These are phyloP conservation scores for Asclepias syriaca DNA, from an alignment of 257 asterid species.

Conservation along the genomic window DNA sequence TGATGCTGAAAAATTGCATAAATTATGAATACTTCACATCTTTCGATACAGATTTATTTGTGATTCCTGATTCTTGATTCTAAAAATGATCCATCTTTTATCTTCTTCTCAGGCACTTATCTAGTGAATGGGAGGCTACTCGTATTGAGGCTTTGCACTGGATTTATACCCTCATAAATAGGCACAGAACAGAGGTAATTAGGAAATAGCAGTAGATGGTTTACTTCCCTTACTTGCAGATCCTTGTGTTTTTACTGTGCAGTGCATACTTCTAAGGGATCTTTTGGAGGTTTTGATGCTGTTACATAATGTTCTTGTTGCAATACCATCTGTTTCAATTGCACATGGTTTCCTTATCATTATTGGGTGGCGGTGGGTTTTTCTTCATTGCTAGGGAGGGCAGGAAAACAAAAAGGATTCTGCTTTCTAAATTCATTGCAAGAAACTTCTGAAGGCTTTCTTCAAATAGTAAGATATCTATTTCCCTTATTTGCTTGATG, in stretches of 20 bases:
- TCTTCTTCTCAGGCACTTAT: slow-evolving; percentile 60
- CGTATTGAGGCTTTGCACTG: slow-evolving; percentile 97
- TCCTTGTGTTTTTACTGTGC: neutral
- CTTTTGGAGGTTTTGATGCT: neutral
- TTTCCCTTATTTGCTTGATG: slow-evolving; percentile 19
- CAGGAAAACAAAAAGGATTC: neutral
- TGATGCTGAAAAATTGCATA: neutral
- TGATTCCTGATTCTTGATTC: slow-evolving; percentile 4
- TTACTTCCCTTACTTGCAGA: neutral
- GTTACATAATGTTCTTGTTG: neutral
- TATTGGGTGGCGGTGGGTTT: neutral
- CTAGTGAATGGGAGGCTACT: slow-evolving; percentile 96
- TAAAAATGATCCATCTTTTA: neutral
- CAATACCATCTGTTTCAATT: neutral
- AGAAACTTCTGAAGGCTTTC: neutral
- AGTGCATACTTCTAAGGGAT: neutral
- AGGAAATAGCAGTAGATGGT: neutral
- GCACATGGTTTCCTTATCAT: neutral
- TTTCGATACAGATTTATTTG: neutral
- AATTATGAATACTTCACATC: neutral
- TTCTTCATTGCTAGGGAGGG: neutral
- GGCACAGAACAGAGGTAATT: slow-evolving; percentile 72
- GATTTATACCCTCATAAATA: slow-evolving; percentile 68
- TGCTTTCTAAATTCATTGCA: neutral
- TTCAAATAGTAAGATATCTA: slow-evolving; percentile 2